Conservation (phyloP, 352 stramenopile species). For the Globisporangium irregulare region DNA sequence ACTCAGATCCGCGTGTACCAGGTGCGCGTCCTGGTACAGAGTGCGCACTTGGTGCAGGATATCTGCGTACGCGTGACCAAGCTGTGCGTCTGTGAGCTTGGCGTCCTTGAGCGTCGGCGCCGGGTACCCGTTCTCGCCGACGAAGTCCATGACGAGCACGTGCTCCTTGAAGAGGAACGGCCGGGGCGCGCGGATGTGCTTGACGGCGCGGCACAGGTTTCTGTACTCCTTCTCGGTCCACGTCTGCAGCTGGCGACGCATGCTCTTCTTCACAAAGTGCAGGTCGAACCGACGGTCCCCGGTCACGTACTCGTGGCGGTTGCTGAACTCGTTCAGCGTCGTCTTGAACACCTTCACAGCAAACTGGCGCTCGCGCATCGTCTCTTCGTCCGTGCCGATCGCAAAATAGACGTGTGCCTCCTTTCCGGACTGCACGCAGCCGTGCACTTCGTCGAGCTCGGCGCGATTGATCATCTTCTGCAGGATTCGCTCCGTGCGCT, state of each 20-base stretch:
- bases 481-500: constrained; percentile 63
- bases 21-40: constrained; percentile 50
- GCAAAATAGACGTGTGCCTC: constrained; percentile 83
- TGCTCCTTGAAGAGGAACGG: constrained; percentile 60
- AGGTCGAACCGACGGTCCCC: constrained; percentile 76
- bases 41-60: constrained; percentile 40
- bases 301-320: constrained; percentile 81
- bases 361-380: constrained; percentile 28
- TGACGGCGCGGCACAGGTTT: constrained; percentile 54
- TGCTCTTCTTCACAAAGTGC: constrained; percentile 70
- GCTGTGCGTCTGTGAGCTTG: constrained; percentile 47
- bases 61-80: constrained; percentile 52
- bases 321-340: constrained; percentile 79
- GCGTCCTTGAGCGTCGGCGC: constrained; percentile 68
- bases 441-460: constrained; percentile 68
- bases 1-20: constrained; percentile 70
- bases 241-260: constrained; percentile 60
- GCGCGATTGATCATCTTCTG: constrained; percentile 74
- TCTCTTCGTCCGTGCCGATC: constrained; percentile 45
- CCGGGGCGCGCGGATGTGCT: constrained; percentile 43
- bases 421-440: constrained; percentile 78
- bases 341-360: constrained; percentile 85
- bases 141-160: constrained; percentile 72
- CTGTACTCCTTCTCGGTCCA: constrained; percentile 78
- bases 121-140: constrained; percentile 51